Percentiles rank a stretch among this genome's conserved stretches.
These are phyloP conservation scores for Sisymbrium altissimum DNA, from an alignment of 345 rosid genomes.

Conservation along the genomic window DNA sequence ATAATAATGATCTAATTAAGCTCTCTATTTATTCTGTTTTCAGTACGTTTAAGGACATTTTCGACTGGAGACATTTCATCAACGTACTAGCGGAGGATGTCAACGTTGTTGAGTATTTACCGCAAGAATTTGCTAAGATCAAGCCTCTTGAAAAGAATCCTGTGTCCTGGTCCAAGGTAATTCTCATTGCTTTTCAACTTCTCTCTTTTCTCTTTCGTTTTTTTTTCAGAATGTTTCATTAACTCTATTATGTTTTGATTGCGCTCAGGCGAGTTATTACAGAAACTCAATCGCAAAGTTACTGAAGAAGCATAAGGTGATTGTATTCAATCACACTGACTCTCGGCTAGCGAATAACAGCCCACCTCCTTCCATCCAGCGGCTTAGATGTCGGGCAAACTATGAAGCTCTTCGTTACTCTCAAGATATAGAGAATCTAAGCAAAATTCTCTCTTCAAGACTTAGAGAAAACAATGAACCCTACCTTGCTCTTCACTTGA, in stretches of 20 bases:
- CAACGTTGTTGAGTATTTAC: conserved; percentile 49
- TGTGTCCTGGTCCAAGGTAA: conserved; percentile 69
- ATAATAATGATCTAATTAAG: not conserved
- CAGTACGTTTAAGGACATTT: conserved; percentile 70
- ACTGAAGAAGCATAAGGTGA: conserved; percentile 48
- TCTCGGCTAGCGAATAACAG: conserved; percentile 69
- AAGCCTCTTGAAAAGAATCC: conserved; percentile 48
- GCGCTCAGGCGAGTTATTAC: conserved; percentile 53
- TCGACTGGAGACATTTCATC: conserved; percentile 64
- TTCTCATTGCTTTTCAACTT: not conserved
- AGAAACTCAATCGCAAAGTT: conserved; percentile 36
- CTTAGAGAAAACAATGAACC: conserved; percentile 40
- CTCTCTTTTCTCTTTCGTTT: not conserved
- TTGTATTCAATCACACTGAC: conserved; percentile 56
- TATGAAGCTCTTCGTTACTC: conserved; percentile 58
- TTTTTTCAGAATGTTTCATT: not conserved
- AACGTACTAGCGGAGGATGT: conserved; percentile 52
- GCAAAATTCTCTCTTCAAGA: conserved; percentile 43
- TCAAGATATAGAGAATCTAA: conserved; percentile 46
- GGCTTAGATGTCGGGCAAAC: conserved; percentile 68
- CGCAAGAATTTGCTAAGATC: conserved; percentile 34
- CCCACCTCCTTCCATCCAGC: conserved; percentile 48
- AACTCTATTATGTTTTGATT: conserved; percentile 12
- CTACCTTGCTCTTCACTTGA: conserved; percentile 65
- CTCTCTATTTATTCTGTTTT: not conserved